Base-by-base conservation (phyloP, 768 basidiomycete species). In the Kwoniella newhampshirensis region DNA sequence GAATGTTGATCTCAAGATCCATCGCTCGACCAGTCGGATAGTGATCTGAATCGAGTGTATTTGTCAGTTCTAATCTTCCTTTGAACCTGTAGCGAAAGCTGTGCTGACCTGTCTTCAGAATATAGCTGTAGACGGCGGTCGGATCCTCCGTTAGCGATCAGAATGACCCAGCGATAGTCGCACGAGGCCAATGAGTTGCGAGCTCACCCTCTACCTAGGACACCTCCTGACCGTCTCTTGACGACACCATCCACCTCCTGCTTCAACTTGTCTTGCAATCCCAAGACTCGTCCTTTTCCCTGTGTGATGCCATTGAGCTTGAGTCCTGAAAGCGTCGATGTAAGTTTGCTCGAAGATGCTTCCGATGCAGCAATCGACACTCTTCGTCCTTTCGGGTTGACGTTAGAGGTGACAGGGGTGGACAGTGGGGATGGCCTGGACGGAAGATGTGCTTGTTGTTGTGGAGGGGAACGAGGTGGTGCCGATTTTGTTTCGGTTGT, bases 21-120 rank as follows among this genome's bases (percentile, higher is more conserved):
- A 92, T 80, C 3, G 91, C 91, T 62, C 92, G 84, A 43, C 71
- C 62, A 9, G 75, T 73, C 1, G 74, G 67, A 40, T 77, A 75
- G 26, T 77, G 77, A 51, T 77, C 75, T 57, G 59, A 27, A 30
- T 49, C 54, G 40, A 36, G 37, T 39, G 47, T 35, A 57, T 45
- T 52, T 49, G 63, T 47, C 6, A 73, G 62, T 59, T 84, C 87
- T 35, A 57, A 43, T 43, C 17, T 53, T 18, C 48, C 36, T 18
- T 43, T 50, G 18, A 51, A 11, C 48, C 43, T 51, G 47, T 37
- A 35, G 41, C 87, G 59, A 87, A 87, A 30, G 87, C 87, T 76
- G 89, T 87, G 73, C 73, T 87, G 81, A 78, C 96, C 93, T 17
- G 91, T 93, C 80, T 98, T 99, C 66, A 99, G 78, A 53, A 99